Conservation (phyloP, 2,329 filamentous ascomycete genomes). For the Laburnicola sp. region DNA sequence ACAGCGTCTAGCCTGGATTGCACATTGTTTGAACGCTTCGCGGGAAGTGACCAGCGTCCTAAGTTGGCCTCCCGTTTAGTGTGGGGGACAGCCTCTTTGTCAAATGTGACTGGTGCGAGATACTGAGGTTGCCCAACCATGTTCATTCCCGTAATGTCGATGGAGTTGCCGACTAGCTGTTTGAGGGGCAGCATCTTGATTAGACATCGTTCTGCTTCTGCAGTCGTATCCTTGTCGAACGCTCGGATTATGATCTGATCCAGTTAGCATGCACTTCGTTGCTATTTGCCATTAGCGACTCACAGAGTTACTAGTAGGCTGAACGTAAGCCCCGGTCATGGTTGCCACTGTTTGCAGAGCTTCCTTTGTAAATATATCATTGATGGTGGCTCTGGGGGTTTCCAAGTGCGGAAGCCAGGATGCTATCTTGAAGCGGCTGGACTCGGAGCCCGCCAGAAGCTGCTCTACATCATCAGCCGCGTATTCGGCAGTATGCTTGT, state of each 20-base stretch:
- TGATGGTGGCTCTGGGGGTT: slow-evolving; percentile 7
- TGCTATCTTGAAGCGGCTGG: slow-evolving; percentile 23
- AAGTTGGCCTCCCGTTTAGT: slow-evolving; percentile 22
- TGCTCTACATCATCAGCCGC: slow-evolving; percentile 40
- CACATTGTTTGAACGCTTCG: slow-evolving; percentile 2
- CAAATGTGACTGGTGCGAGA: slow-evolving; percentile 23
- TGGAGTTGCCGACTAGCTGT: slow-evolving; percentile 12
- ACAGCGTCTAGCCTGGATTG: neutral
- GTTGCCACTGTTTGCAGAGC: slow-evolving; percentile 24
- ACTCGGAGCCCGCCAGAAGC: slow-evolving; percentile 22
- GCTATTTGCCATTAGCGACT: neutral
- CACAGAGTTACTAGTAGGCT: slow-evolving; percentile 22
- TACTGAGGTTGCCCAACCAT: slow-evolving; percentile 16
- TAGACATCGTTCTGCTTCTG: slow-evolving; percentile 36
- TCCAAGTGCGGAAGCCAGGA: slow-evolving; percentile 26
- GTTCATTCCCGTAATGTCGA: slow-evolving; percentile 25
- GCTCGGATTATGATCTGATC: slow-evolving; percentile 35
- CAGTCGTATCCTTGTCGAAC: slow-evolving; percentile 23
- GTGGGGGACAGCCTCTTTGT: slow-evolving; percentile 27
- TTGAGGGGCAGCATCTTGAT: slow-evolving; percentile 33
- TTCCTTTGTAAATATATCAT: slow-evolving; percentile 18
- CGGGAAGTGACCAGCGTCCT: slow-evolving; percentile 34
- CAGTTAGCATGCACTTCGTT: slow-evolving; percentile 7
- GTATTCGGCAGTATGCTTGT: slow-evolving; percentile 42
- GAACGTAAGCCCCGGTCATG: slow-evolving; percentile 31